A percentile compares a stretch with the other conserved stretches of the same genome.
phyloP scores from a whole-genome alignment of 2,329 filamentous ascomycete species.

The Pseudogymnoascus destructans region DNA sequence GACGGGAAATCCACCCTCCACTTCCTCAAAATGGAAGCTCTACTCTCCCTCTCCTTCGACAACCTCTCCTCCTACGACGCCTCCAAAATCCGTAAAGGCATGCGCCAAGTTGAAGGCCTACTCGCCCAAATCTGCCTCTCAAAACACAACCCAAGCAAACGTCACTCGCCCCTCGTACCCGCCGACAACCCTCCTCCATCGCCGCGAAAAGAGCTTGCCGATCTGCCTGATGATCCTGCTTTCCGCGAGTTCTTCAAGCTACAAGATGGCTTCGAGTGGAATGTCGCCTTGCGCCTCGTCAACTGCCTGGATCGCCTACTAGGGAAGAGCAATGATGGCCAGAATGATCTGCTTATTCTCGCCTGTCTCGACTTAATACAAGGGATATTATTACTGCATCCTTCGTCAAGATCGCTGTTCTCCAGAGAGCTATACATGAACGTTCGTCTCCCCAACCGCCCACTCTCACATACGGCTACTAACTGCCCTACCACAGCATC shows the following conservation, averaged over 20 bases:
- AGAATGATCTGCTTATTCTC: slow-evolving; percentile 80
- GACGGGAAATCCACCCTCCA: background rate
- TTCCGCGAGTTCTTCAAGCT: slow-evolving; percentile 94
- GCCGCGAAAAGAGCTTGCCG: slow-evolving; percentile 46
- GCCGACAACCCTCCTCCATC: slow-evolving; percentile 30
- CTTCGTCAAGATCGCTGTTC: slow-evolving; percentile 78
- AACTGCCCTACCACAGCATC: slow-evolving; percentile 39
- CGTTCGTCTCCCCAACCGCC: slow-evolving; percentile 34
- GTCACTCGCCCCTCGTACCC: slow-evolving; percentile 22
- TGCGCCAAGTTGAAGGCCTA: slow-evolving; percentile 86
- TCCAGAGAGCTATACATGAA: slow-evolving; percentile 91
- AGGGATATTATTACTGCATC: slow-evolving; percentile 76
- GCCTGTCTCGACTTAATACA: slow-evolving; percentile 81
- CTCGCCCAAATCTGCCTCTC: slow-evolving; percentile 83
- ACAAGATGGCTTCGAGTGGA: slow-evolving; percentile 97
- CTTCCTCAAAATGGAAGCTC: slow-evolving; percentile 58
- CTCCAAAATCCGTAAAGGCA: slow-evolving; percentile 79
- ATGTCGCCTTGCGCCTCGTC: slow-evolving; percentile 77
- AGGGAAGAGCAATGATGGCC: slow-evolving; percentile 66
- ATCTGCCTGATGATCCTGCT: slow-evolving; percentile 69
- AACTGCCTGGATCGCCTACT: slow-evolving; percentile 76
- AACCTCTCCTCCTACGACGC: slow-evolving; percentile 89
- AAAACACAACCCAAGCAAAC: slow-evolving; percentile 19
- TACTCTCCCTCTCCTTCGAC: slow-evolving; percentile 88
- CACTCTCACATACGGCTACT: background rate